phyloP scores from a whole-genome alignment of 108 stramenopile genomes.

The Aurantiochytrium sp. region DNA sequence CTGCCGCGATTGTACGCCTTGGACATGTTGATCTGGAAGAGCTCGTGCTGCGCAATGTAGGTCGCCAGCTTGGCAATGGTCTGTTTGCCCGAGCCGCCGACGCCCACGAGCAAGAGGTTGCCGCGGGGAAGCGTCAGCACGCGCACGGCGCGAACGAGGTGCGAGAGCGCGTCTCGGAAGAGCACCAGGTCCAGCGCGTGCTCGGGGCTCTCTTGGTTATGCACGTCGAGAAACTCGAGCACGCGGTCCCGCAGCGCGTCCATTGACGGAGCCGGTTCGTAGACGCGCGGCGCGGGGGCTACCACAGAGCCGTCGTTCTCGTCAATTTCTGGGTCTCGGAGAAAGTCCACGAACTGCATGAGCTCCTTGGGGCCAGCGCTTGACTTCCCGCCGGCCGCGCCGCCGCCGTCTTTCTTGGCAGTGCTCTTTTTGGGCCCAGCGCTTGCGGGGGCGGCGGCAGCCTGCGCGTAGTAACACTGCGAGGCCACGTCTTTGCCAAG shows the following conservation, averaged over 20 bases:
- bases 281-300: slow-evolving; percentile 52
- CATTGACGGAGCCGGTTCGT: slow-evolving; percentile 43
- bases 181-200: slow-evolving; percentile 43
- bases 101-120: slow-evolving; percentile 49
- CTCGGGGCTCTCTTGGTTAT: slow-evolving; percentile 45
- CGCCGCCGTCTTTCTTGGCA: slow-evolving; percentile 22
- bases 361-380: neutral
- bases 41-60: slow-evolving; percentile 40
- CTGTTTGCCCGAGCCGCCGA: slow-evolving; percentile 57
- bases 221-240: slow-evolving; percentile 25
- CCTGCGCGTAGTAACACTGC: neutral
- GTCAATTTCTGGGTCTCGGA: slow-evolving; percentile 54
- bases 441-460: neutral
- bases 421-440: too few species aligned
- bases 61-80: slow-evolving; percentile 42
- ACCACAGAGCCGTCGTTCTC: slow-evolving; percentile 51
- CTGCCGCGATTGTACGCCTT: slow-evolving; percentile 45
- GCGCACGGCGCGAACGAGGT: slow-evolving; percentile 42
- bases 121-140: slow-evolving; percentile 50
- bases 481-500: neutral
- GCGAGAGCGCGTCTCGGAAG: slow-evolving; percentile 52
- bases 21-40: slow-evolving; percentile 49
- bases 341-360: slow-evolving; percentile 50
- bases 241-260: slow-evolving; percentile 25
- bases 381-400: neutral